A percentile compares a stretch with the other conserved stretches of the same genome.
Evolutionary conservation across 139 green algal genomes (phyloP).

Genomic region (Chlorella vulgaris): DNA sequence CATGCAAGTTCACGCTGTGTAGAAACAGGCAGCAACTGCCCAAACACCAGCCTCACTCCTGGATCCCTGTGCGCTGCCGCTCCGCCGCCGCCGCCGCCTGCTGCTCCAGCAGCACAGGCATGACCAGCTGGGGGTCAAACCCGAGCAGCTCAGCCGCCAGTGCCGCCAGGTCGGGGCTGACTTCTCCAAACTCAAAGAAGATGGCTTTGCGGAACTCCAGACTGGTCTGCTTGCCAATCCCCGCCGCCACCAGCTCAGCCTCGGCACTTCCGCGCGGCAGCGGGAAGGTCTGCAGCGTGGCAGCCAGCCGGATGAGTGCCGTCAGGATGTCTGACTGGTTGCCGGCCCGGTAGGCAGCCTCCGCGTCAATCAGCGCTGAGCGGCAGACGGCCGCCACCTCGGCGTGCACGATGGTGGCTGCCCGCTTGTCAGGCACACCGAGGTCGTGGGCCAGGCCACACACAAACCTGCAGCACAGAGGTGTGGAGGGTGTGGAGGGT

Average conservation of each 20-base stretch:
- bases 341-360: constrained; percentile 34
- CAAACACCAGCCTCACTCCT: too few relatives aligned
- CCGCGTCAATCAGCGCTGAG: constrained; percentile 39
- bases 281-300: constrained; percentile 41
- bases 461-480: constrained; percentile 30
- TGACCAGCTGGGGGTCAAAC: constrained; percentile 51
- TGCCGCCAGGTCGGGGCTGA: constrained; percentile 20
- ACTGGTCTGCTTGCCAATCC: constrained; percentile 30
- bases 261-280: constrained; percentile 36
- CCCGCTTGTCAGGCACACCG: constrained; percentile 36
- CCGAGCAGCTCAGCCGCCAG: constrained; percentile 50
- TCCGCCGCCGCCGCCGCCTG: background rate
- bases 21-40: too few relatives aligned
- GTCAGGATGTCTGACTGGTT: constrained; percentile 28
- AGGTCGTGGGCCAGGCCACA: constrained; percentile 45
- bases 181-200: constrained; percentile 33
- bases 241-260: constrained; percentile 46
- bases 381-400: constrained; percentile 40
- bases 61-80: background rate
- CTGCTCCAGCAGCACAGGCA: constrained; percentile 31
- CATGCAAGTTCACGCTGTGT: too few relatives aligned
- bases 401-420: constrained; percentile 39
- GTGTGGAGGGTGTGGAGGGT: too few relatives aligned
- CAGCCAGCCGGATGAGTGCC: constrained; percentile 27
- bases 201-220: constrained; percentile 45